Conservation (phyloP, 2,329 filamentous ascomycete species). For the Pyrenophora tritici-repentis region DNA sequence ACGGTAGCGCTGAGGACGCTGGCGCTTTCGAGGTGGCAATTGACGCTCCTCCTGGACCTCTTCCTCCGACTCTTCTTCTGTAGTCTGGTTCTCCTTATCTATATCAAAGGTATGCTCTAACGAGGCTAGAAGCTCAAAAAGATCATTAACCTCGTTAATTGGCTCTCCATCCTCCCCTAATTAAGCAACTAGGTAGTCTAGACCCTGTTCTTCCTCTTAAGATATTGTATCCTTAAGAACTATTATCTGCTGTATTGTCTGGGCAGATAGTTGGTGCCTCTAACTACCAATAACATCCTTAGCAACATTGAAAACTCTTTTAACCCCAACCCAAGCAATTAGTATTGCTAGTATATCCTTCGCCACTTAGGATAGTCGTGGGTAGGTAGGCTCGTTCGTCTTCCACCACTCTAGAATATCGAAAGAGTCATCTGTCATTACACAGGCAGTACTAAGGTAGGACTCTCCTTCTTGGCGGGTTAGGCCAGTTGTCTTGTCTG, state of each 20-base stretch:
- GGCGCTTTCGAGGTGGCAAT: too few species aligned
- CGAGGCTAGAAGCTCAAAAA: not conserved
- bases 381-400: not conserved
- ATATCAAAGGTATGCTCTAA: not conserved
- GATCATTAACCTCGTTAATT: not conserved
- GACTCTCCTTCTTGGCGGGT: not conserved
- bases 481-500: not conserved
- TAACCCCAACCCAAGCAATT: not conserved
- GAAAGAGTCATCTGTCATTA: not conserved
- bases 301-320: slow-evolving; percentile 1
- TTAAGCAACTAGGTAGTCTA: too few species aligned
- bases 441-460: too few species aligned
- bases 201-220: too few species aligned
- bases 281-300: not conserved
- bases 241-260: not conserved
- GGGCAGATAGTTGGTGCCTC: not conserved
- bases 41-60: too few species aligned
- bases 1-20: too few species aligned
- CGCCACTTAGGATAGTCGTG: not conserved
- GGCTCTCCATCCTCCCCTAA: too few species aligned
- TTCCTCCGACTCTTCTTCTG: too few species aligned
- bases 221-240: not conserved
- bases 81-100: too few species aligned
- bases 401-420: not conserved
- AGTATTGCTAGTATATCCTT: not conserved